Evolutionary conservation across 1,139 yeast species (phyloP), one percentile per base, ranked within the genome.

Genomic region (Suhomyces wounanorum): DNA sequence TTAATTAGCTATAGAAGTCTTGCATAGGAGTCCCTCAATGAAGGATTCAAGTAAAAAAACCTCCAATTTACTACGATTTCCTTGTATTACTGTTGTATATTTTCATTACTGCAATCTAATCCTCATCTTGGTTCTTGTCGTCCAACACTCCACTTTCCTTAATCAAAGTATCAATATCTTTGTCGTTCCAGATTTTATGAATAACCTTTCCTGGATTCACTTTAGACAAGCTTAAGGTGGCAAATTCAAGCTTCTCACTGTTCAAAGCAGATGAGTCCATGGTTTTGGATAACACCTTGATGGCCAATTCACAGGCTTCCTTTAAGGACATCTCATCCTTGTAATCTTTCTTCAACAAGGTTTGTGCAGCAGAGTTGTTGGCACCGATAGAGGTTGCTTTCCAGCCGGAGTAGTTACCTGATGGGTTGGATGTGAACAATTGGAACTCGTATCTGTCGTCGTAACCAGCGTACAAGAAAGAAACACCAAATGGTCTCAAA

Each of bases 341-440:
- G 74, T 89, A 95, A 64, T 95, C 99, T 73, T 92, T 96, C 72
- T 94, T 95, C 65, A 95, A 79, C 58, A 95, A 76, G 1, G 99
- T 92, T 73, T 95, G 99, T 1, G 98, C 97, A 42, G 97, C 92
- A 5, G 96, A 84, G 58, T 90, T 92, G 72, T 94, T 95, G 51
- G 98, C 97, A 40, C 99, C 99, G 56, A 94, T 94, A 62, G 92
- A 83, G 40, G 97, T 92, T 43, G 99, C 99, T 70, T 89, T 91
- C 99, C 99, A 95, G 26, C 99, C 99, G 37, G 96, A 84, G 68
- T 91, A 95, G 72, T 95, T 95, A 36, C 99, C 99, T 0, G 96
- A 88, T 13, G 99, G 99, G 67, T 95, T 94, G 18, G 96, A 88
- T 17, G 97, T 92, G 72, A 87, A 95, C 59, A 95, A 78, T 71